Evolutionary conservation across 495 filamentous ascomycete genomes (phyloP).

Genomic region (Hypoxylon rickii): DNA sequence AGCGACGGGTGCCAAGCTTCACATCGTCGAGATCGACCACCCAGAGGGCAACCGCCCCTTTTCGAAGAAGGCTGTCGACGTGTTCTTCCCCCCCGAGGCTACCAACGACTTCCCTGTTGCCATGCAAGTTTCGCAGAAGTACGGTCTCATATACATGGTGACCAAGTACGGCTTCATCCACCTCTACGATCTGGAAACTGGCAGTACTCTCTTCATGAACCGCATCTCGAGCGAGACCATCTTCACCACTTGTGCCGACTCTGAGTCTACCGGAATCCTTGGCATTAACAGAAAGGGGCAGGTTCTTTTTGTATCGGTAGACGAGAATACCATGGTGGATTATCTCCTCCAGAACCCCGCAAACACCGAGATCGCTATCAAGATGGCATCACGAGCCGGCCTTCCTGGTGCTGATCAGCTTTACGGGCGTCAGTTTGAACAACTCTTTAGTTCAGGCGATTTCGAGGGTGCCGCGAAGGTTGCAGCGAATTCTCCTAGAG

Average conservation of each 20-base stretch:
- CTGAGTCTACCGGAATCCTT: conserved; percentile 84
- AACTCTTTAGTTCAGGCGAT: conserved; percentile 73
- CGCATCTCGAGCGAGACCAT: conserved; percentile 99
- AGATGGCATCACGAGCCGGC: conserved; percentile 91
- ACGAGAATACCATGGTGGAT: conserved; percentile 86
- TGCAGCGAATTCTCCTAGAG: conserved; percentile 93
- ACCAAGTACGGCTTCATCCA: conserved; percentile 99
- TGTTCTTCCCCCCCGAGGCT: conserved; percentile 95
- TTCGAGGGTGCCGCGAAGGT: conserved; percentile 90
- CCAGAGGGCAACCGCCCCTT: conserved; percentile 83
- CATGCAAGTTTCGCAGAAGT: conserved; percentile 94
- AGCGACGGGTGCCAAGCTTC: conserved; percentile 87
- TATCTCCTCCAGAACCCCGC: conserved; percentile 96
- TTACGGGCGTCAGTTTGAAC: conserved; percentile 90
- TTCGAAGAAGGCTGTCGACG: conserved; percentile 92
- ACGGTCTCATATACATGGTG: conserved; percentile 93
- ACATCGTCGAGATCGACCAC: conserved; percentile 97
- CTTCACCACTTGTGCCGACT: conserved; percentile 87
- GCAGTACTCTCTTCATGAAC: conserved; percentile 99
- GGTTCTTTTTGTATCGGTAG: conserved; percentile 88
- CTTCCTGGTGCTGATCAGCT: conserved; percentile 94
- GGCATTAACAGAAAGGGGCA: conserved; percentile 97
- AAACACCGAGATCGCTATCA: conserved; percentile 86
- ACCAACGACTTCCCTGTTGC: conserved; percentile 97
- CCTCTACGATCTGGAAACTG: conserved; percentile 95